These are phyloP conservation scores for Aspergillus indologenus DNA, from an alignment of 495 filamentous ascomycete genomes.

Conservation along the genomic window DNA sequence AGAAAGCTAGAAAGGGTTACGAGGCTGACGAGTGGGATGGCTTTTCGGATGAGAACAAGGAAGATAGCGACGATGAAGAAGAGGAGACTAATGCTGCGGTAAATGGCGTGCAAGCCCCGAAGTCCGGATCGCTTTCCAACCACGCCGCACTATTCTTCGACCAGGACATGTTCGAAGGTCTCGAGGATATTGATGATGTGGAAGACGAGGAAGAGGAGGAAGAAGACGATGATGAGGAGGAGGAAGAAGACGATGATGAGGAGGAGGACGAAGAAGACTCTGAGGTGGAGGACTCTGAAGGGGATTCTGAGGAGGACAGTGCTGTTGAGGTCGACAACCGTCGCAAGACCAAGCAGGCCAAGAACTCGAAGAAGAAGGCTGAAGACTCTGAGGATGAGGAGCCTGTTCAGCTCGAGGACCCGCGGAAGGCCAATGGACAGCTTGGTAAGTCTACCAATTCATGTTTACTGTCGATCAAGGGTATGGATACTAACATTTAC, in stretches of 20 bases:
- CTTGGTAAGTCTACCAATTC: conserved; percentile 52
- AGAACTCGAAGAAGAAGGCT: conserved; percentile 58
- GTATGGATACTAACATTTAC: conserved; percentile 27
- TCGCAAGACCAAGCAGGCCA: conserved; percentile 25
- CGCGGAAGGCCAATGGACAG: conserved; percentile 63
- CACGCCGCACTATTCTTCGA: conserved; percentile 86
- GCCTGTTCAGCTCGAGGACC: conserved; percentile 66
- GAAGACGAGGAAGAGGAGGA: conserved; percentile 29
- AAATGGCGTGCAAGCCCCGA: conserved; percentile 43
- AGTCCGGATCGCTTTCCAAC: conserved; percentile 63
- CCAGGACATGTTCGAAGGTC: conserved; percentile 88
- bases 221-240: conserved; percentile 15
- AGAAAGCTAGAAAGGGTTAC: conserved; percentile 78
- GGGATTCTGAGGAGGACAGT: conserved; percentile 9
- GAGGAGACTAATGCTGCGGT: conserved; percentile 49
- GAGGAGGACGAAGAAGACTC: conserved; percentile 20
- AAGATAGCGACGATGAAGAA: conserved; percentile 51
- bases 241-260: conserved; percentile 52
- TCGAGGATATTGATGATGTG: conserved; percentile 53
- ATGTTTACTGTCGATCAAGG: not conserved
- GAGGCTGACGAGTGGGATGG: conserved; percentile 90
- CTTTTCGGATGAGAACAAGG: conserved; percentile 66
- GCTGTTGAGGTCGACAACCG: conserved; percentile 4
- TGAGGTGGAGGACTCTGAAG: not conserved
- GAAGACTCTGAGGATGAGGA: conserved; percentile 49